Evolutionary conservation across 1,139 yeast species (phyloP).

Genomic region (Blastobotrys apis): DNA sequence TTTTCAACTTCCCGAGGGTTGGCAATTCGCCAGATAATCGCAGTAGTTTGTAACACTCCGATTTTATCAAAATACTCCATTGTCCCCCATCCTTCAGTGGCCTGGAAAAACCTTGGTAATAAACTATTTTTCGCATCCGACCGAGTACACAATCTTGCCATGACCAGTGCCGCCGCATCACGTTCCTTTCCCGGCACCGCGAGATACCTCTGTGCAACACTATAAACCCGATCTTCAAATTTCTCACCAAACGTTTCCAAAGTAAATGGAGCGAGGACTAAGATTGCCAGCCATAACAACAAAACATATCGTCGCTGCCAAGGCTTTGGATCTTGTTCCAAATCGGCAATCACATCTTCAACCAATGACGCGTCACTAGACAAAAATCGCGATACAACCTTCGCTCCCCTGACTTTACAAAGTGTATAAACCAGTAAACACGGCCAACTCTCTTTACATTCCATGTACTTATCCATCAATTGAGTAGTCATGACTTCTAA

Average conservation of each 20-base stretch:
- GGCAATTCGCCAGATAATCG: slow-evolving; percentile 19
- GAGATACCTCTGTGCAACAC: slow-evolving; percentile 36
- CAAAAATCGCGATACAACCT: slow-evolving; percentile 53
- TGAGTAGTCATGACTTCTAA: slow-evolving; percentile 23
- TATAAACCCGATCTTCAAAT: slow-evolving; percentile 39
- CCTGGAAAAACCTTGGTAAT: slow-evolving; percentile 19
- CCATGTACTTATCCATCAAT: slow-evolving; percentile 19
- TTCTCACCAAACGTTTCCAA: slow-evolving; percentile 40
- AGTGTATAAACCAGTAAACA: slow-evolving; percentile 47
- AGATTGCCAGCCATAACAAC: slow-evolving; percentile 69
- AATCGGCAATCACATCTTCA: slow-evolving; percentile 22
- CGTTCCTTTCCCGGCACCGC: slow-evolving; percentile 47
- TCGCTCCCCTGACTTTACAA: slow-evolving; percentile 63
- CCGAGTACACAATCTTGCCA: slow-evolving; percentile 43
- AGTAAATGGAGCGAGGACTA: slow-evolving; percentile 68
- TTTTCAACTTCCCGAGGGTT: slow-evolving; percentile 15
- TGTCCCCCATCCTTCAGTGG: not conserved
- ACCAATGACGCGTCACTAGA: slow-evolving; percentile 56
- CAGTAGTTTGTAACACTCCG: slow-evolving; percentile 27
- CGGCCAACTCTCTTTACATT: slow-evolving; percentile 18
- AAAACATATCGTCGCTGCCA: slow-evolving; percentile 60
- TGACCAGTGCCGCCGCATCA: slow-evolving; percentile 42
- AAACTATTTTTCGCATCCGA: slow-evolving; percentile 31
- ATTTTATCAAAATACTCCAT: slow-evolving; percentile 17
- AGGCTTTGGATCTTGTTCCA: slow-evolving; percentile 8